Evolutionary conservation across 2,329 filamentous ascomycete genomes (phyloP).

Genomic region (Epicoccum sorghinum): DNA sequence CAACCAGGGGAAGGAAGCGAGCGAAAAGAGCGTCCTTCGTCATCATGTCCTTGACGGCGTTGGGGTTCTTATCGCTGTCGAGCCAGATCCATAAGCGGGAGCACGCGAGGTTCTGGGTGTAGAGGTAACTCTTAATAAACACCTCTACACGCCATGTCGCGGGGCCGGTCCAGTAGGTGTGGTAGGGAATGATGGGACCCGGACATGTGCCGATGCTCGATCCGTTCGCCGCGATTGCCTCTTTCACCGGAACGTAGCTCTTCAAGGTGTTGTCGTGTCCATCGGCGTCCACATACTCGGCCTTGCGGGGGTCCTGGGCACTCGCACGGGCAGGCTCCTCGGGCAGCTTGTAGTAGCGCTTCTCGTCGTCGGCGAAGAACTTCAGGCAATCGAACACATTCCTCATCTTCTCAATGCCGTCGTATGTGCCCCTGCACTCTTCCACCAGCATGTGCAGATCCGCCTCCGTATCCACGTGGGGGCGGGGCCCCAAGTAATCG

Average conservation of each 20-base stretch:
- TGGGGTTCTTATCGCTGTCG: slow-evolving; percentile 59
- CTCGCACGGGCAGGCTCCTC: slow-evolving; percentile 48
- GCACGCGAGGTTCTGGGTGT: slow-evolving; percentile 63
- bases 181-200: slow-evolving; percentile 62
- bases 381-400: slow-evolving; percentile 60
- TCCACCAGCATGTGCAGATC: slow-evolving; percentile 60
- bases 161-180: slow-evolving; percentile 63
- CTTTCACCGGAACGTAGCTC: slow-evolving; percentile 46
- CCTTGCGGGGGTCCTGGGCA: slow-evolving; percentile 49
- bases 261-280: slow-evolving; percentile 49
- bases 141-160: slow-evolving; percentile 63
- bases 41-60: slow-evolving; percentile 59
- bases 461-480: slow-evolving; percentile 60
- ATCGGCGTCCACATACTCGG: slow-evolving; percentile 52
- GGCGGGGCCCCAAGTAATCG: slow-evolving; percentile 58
- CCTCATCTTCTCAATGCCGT: slow-evolving; percentile 61
- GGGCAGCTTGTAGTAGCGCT: slow-evolving; percentile 59
- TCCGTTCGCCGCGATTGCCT: slow-evolving; percentile 47
- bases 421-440: slow-evolving; percentile 59
- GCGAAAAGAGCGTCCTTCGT: slow-evolving; percentile 59
- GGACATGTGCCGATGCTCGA: slow-evolving; percentile 57
- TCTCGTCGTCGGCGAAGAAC: slow-evolving; percentile 56
- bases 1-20: slow-evolving; percentile 60
- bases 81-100: slow-evolving; percentile 61
- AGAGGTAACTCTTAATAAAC: slow-evolving; percentile 63